Conservation (phyloP, 345 rosid species). For the Cardamine occulta region DNA sequence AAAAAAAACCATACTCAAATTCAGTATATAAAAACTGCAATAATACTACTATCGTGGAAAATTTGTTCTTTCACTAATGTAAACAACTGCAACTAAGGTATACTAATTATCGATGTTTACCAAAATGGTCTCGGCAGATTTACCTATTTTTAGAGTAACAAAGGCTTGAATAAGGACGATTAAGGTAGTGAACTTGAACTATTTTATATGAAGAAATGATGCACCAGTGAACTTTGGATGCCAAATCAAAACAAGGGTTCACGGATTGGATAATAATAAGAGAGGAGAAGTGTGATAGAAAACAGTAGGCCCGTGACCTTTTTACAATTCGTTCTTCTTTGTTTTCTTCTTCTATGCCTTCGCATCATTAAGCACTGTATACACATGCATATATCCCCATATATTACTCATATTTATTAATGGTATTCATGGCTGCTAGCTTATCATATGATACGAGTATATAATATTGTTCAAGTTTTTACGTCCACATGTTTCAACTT, state of each 20-base stretch:
- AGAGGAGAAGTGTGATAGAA: conserved; percentile 22
- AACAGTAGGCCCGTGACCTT: conserved; percentile 45
- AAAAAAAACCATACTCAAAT: no score
- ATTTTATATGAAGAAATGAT: no score
- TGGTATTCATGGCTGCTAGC: background rate
- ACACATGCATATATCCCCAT: conserved; percentile 18
- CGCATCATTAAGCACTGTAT: conserved; percentile 5
- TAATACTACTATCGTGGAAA: no score
- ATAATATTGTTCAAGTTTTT: conserved; percentile 6
- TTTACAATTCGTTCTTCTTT: conserved; percentile 27
- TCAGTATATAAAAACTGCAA: no score
- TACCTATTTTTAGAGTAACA: no score
- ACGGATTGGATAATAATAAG: conserved; percentile 34
- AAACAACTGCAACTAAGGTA: no score
- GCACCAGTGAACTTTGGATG: background rate
- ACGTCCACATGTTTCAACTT: conserved; percentile 22
- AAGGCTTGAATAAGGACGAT: no score
- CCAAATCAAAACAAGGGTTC: conserved; percentile 18
- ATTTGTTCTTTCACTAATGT: no score
- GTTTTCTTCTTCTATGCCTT: conserved; percentile 29
- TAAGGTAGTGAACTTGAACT: no score
- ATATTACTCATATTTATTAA: conserved; percentile 1
- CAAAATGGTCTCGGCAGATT: no score
- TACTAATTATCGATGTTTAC: no score
- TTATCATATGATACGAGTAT: conserved; percentile 1